These are phyloP conservation scores for Zymoseptoria pseudotritici DNA, from an alignment of 2,329 filamentous ascomycete species.

Conservation along the genomic window DNA sequence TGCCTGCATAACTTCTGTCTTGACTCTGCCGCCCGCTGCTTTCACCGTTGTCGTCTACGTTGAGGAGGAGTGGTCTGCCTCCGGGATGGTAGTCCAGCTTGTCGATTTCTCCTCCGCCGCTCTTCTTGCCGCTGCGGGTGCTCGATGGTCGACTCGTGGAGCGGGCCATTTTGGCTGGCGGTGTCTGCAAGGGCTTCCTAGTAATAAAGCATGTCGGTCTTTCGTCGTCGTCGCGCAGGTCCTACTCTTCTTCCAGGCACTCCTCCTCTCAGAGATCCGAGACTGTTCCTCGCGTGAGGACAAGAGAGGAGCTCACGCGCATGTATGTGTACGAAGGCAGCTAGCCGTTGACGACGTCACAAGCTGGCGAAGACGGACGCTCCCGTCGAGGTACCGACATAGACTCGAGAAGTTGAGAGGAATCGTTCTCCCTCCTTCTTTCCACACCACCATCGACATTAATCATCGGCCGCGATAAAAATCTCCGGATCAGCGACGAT, in stretches of 20 bases:
- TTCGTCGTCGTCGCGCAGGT: background rate
- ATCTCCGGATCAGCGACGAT: too few relatives aligned
- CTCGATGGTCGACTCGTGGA: slow-evolving; percentile 14
- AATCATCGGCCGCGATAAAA: too few relatives aligned
- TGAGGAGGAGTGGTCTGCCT: slow-evolving; percentile 35
- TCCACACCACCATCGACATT: too few relatives aligned
- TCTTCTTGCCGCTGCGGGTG: slow-evolving; percentile 10
- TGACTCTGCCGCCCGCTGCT: slow-evolving; percentile 30
- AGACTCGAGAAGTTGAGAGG: background rate
- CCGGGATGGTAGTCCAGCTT: slow-evolving; percentile 44
- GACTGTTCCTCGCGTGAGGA: background rate
- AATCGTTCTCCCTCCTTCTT: too few relatives aligned
- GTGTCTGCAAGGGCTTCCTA: background rate
- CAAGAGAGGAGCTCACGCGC: background rate
- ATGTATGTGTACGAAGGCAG: background rate
- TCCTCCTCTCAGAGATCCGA: background rate
- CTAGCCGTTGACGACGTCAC: background rate
- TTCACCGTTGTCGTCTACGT: slow-evolving; percentile 24
- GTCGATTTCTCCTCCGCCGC: slow-evolving; percentile 33
- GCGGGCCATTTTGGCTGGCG: slow-evolving; percentile 5
- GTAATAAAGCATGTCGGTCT: background rate
- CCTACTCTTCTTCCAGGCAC: background rate
- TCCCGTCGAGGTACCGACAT: background rate
- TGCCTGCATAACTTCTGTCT: slow-evolving; percentile 42
- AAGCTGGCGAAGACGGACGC: background rate